Evolutionary conservation across 352 stramenopile species (phyloP), one percentile per base, ranked within the genome.

Genomic region (Phytophthora pseudosyringae): DNA sequence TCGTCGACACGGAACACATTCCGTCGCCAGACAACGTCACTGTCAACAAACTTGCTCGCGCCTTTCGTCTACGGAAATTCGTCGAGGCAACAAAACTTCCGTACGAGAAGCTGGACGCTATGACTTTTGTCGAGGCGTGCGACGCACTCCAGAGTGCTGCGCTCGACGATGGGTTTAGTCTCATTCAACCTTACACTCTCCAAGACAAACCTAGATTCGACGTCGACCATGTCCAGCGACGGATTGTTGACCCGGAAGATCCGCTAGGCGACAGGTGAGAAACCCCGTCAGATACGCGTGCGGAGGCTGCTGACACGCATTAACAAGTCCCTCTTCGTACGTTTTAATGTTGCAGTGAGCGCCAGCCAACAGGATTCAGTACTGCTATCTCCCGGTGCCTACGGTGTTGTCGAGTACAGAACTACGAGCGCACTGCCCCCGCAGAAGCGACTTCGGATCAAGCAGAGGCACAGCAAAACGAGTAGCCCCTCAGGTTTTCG

Each of bases 51-150:
- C 43, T 85, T 40, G 78, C 63, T 12, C 76, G 64, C 15, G 45
- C 61, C 49, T 90, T 79, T 47, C 81, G 76, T 9, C 61, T 90
- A 13, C 65, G 78, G 21, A 86, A 86, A 51, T 86, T 88, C 45
- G 60, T 69, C 29, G 81, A 90, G 50, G 71, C 72, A 25, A 78
- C 76, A 6, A 75, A 78, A 29, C 54, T 76, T 3, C 52, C 61
- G 18, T 75, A 67, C 46, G 73, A 82, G n/a, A 47, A 74, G 16
- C 44, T 86, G 43, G 57, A 80, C 21, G 54, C 47, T 1, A 77
- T 73, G 66, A 74, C 59, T 16, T 74, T 74, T 60, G 35, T 73
- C 15, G 59, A 73, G 55, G 59, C 59, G 11, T 73, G 65, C 32
- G 65, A 73, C 38, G 65, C 66, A 13, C 56, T 74, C 0, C 60